A percentile compares a stretch with the other conserved stretches of the same genome.
These are phyloP conservation scores for Phytopythium helicoides DNA, from an alignment of 352 stramenopile species.

Conservation along the genomic window DNA sequence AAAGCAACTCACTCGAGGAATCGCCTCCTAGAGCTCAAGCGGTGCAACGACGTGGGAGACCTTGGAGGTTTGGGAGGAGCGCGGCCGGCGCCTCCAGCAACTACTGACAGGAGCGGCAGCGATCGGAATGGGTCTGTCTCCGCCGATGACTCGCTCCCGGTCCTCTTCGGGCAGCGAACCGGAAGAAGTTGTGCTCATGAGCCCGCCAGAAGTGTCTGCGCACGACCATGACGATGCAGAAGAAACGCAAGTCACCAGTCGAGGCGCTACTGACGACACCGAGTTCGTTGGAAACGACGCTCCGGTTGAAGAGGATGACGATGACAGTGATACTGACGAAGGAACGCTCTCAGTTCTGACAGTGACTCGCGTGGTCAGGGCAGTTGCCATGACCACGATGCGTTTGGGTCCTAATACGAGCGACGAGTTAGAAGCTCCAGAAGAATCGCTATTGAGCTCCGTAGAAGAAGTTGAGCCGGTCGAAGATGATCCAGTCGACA, in stretches of 20 bases:
- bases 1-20: background rate
- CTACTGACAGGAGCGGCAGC: conserved; percentile 3
- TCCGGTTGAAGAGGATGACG: too few relatives aligned
- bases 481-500: too few relatives aligned
- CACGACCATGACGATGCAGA: background rate
- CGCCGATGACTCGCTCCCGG: background rate
- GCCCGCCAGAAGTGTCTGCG: background rate
- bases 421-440: too few relatives aligned
- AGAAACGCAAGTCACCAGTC: background rate
- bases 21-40: background rate
- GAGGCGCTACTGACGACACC: too few relatives aligned
- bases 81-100: background rate
- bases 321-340: too few relatives aligned
- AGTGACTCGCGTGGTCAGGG: too few relatives aligned
- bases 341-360: too few relatives aligned
- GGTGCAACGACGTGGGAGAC: background rate
- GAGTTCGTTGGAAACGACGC: too few relatives aligned
- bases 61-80: background rate
- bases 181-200: conserved; percentile 2
- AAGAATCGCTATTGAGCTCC: too few relatives aligned
- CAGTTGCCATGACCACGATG: too few relatives aligned
- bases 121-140: background rate
- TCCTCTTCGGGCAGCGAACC: background rate
- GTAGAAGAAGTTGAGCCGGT: too few relatives aligned
- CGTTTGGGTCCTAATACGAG: too few relatives aligned